Evolutionary conservation across 225 moss, liverwort and hornwort species (phyloP).

Genomic region (Asterella californica): DNA sequence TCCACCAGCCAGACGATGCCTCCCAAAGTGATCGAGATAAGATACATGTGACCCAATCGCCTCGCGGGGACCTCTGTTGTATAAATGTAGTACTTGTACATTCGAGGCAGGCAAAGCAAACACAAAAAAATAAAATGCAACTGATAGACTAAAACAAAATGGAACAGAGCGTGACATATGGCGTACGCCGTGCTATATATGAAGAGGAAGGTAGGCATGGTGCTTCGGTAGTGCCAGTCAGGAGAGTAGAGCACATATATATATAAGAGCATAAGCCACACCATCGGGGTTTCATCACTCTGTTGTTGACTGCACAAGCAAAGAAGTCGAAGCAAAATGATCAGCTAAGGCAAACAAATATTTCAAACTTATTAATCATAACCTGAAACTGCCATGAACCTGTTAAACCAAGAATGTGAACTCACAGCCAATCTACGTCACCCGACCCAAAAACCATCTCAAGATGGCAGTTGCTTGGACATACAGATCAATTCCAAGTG

Average conservation of each 20-base stretch:
- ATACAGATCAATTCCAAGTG: not conserved
- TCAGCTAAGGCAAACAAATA: too few relatives aligned
- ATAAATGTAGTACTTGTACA: conserved; percentile 97
- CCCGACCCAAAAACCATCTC: not conserved
- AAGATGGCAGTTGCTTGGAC: not conserved
- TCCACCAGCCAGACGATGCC: conserved; percentile 78
- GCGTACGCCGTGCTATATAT: conserved; percentile 92
- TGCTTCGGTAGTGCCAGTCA: conserved; percentile 97
- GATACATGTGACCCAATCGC: conserved; percentile 75
- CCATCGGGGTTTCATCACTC: conserved; percentile 98
- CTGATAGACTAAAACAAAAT: conserved; percentile 90
- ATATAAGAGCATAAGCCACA: conserved; percentile 97
- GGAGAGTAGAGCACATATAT: conserved; percentile 98
- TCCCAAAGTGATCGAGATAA: conserved; percentile 66
- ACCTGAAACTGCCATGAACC: not conserved
- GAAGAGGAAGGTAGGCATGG: conserved; percentile 91
- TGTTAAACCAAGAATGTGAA: not conserved
- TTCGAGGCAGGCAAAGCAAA: conserved; percentile 89
- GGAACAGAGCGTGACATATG: conserved; percentile 75
- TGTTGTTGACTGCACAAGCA: conserved; percentile 86
- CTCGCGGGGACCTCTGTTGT: conserved; percentile 75
- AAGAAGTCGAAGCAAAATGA: not conserved
- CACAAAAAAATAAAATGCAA: conserved; percentile 84
- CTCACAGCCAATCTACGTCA: not conserved
- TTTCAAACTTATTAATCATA: not conserved